Percentiles rank a stretch among this genome's conserved stretches.
These are phyloP conservation scores for Tolypocladium pustulatum DNA, from an alignment of 2,329 filamentous ascomycete species.

Conservation along the genomic window DNA sequence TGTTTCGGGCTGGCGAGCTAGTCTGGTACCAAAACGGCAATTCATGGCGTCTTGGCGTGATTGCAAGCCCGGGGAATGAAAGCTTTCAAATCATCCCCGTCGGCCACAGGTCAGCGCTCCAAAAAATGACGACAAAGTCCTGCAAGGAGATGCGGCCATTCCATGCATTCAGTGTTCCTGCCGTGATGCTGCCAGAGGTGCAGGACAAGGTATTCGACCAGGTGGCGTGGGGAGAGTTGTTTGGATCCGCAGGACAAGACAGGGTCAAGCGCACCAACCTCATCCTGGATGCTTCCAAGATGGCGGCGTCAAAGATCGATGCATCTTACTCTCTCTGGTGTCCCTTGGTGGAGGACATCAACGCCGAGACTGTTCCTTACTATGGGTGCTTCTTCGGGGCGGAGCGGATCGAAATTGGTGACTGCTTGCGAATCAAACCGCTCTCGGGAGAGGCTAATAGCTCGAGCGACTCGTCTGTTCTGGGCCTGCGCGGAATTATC, in stretches of 20 bases:
- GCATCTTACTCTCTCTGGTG: constrained; percentile 39
- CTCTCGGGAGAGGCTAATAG: constrained; percentile 25
- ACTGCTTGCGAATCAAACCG: constrained; percentile 36
- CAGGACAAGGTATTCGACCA: constrained; percentile 28
- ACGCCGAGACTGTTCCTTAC: constrained; percentile 24
- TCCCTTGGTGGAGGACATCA: constrained; percentile 17
- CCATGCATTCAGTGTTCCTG: constrained; percentile 39
- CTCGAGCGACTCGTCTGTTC: constrained; percentile 17
- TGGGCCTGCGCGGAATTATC: constrained; percentile 31
- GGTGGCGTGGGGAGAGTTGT: constrained; percentile 30
- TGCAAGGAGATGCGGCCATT: constrained; percentile 37
- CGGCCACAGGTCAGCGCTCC: constrained; percentile 25
- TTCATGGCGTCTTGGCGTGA: constrained; percentile 38
- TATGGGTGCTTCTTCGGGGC: constrained; percentile 41
- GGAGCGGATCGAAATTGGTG: constrained; percentile 35
- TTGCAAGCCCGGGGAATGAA: constrained; percentile 20
- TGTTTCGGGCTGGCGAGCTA: constrained; percentile 38
- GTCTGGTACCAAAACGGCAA: constrained; percentile 38
- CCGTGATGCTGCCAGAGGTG: constrained; percentile 26
- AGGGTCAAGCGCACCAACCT: constrained; percentile 28
- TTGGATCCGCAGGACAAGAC: constrained; percentile 22
- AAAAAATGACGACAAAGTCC: constrained; percentile 26
- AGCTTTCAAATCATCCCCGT: constrained; percentile 30
- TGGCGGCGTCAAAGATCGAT: constrained; percentile 37
- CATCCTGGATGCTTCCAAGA: constrained; percentile 38